Evolutionary conservation across 2,329 filamentous ascomycete genomes (phyloP), one percentile per base, ranked within the genome.

Genomic region (Fusarium luffae): DNA sequence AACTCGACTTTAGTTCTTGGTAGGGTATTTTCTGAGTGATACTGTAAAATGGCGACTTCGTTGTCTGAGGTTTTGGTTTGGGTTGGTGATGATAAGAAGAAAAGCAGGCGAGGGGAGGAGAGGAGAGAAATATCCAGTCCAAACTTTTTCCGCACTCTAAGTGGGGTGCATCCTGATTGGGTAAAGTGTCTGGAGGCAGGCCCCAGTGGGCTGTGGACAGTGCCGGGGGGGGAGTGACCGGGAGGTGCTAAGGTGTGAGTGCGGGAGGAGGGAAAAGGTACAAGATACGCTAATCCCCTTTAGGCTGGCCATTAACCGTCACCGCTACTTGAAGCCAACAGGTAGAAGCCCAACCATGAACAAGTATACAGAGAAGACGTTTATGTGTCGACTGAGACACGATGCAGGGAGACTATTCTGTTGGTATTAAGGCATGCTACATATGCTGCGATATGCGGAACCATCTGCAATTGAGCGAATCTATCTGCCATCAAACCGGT

Each of bases 1-100:
- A 77, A 70, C 85, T 92, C 89, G 90, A 92, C 90, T 85, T 85
- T 90, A 91, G 90, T 89, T 87, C 60, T 85, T 78, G 73, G 69
- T 77, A 74, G 71, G 77, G 71, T 73, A 72, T 78, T 74, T 79
- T 76, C 76, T 80, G 72, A 50, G 73, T 75, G 61, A 54, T 70
- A 54, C 64, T 74, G 64, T 40, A 63, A 71, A 71, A 76, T 75
- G 72, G 83, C 86, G 88, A 89, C 88, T 90, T 90, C 86, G 87
- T 89, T 89, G 88, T 90, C 88, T 89, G 77, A 66, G 62, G 77
- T 63, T 63, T 56, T 54, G 74, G 71, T 68, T 75, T 80, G 73
- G 76, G 74, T 76, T 79, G 73, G 60, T 74, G 68, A 59, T 77
- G 73, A 72, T 76, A 74, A 74, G 76, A 74, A 71, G 56, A 37